Percentiles rank a stretch among this genome's conserved stretches.
phyloP scores from a whole-genome alignment of 2,329 filamentous ascomycete genomes.

The Emmonsiellopsis sp. region DNA sequence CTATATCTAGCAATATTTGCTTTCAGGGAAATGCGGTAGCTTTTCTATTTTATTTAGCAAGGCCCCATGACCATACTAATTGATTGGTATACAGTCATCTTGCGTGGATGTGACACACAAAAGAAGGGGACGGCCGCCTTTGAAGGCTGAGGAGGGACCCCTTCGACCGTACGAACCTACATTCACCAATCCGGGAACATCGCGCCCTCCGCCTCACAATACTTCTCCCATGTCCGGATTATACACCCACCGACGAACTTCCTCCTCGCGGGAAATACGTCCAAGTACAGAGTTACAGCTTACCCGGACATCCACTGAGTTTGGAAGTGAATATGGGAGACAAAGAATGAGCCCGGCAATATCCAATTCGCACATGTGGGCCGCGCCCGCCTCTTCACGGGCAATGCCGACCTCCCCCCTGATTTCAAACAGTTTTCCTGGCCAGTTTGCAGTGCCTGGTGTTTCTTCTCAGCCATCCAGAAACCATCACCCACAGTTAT shows the following conservation, averaged over 20 bases:
- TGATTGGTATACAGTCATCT: constrained; percentile 17
- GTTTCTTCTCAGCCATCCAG: background rate
- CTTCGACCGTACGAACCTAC: constrained; percentile 11
- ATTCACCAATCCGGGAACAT: constrained; percentile 7
- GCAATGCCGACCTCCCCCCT: constrained; percentile 6
- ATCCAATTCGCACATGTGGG: constrained; percentile 2
- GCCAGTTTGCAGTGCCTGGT: constrained; percentile 1
- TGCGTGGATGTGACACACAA: constrained; percentile 29
- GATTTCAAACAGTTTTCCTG: background rate
- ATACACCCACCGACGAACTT: constrained; percentile 5
- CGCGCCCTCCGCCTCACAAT: constrained; percentile 5
- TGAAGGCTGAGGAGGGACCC: constrained; percentile 21
- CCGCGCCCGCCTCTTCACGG: constrained; percentile 4
- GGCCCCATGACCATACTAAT: background rate
- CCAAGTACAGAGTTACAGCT: constrained; percentile 10
- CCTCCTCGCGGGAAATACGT: constrained; percentile 11
- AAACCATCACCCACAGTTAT: background rate
- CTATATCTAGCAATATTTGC: background rate
- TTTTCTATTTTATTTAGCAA: background rate
- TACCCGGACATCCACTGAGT: background rate
- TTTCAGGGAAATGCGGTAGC: background rate
- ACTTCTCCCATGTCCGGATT: background rate
- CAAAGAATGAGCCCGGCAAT: constrained; percentile 4
- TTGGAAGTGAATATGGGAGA: constrained; percentile 5
- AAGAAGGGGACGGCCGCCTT: constrained; percentile 24